Percentiles rank a stretch among this genome's conserved stretches.
phyloP scores from a whole-genome alignment of 805 yeast genomes.

The Cyberlindnera lachancei region DNA sequence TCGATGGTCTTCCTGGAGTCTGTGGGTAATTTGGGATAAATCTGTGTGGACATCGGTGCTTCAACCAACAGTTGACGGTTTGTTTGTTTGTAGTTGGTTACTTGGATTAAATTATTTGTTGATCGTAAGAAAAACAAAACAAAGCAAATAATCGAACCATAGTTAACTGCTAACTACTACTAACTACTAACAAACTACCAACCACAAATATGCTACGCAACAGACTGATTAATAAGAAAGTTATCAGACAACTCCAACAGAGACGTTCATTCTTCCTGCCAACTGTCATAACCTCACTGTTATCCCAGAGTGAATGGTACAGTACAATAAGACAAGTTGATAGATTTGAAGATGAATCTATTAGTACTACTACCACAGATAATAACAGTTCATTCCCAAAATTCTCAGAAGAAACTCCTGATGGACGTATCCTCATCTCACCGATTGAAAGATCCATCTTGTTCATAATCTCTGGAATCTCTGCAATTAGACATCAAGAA shows the following conservation, averaged over 20 bases:
- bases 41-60: constrained; percentile 31
- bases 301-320: neutral
- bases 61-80: too few relatives aligned
- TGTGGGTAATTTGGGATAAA: constrained; percentile 24
- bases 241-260: too few relatives aligned
- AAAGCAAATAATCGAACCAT: too few relatives aligned
- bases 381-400: neutral
- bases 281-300: neutral
- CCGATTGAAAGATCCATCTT: constrained; percentile 53
- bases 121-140: too few relatives aligned
- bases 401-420: constrained; percentile 17
- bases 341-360: neutral
- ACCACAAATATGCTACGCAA: too few relatives aligned
- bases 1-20: constrained; percentile 4
- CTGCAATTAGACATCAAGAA: constrained; percentile 72
- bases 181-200: too few relatives aligned
- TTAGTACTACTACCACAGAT: neutral
- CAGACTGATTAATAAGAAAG: too few relatives aligned
- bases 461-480: constrained; percentile 67
- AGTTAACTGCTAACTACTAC: too few relatives aligned
- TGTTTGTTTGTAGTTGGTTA: too few relatives aligned
- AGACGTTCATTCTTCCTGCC: neutral
- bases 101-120: too few relatives aligned
- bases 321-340: neutral
- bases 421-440: constrained; percentile 71